A percentile compares a stretch with the other conserved stretches of the same genome.
These are phyloP conservation scores for Podaxis mareebaensis DNA, from an alignment of 768 basidiomycete species.

Conservation along the genomic window DNA sequence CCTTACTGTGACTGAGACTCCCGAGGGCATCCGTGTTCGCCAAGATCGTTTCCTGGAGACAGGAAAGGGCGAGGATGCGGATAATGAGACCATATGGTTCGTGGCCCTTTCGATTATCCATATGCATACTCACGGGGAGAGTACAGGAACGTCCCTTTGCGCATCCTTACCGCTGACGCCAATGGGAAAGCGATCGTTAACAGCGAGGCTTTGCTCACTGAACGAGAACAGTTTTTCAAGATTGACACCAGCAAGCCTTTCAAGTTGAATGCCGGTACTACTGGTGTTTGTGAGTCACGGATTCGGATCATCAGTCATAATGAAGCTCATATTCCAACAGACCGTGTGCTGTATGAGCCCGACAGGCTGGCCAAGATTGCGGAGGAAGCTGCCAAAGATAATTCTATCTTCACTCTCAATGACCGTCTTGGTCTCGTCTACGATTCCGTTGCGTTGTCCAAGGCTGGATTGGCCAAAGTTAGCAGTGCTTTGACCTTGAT, in stretches of 20 bases:
- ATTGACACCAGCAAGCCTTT: slow-evolving; percentile 77
- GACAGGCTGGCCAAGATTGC: slow-evolving; percentile 80
- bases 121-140: slow-evolving; percentile 4
- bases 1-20: slow-evolving; percentile 77
- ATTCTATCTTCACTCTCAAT: slow-evolving; percentile 71
- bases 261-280: slow-evolving; percentile 90
- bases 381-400: slow-evolving; percentile 66
- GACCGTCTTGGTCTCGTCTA: slow-evolving; percentile 90
- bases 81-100: slow-evolving; percentile 88
- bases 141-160: slow-evolving; percentile 78
- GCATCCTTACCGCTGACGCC: slow-evolving; percentile 61
- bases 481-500: slow-evolving; percentile 79
- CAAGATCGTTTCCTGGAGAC: slow-evolving; percentile 94
- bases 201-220: slow-evolving; percentile 61
- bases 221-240: slow-evolving; percentile 65
- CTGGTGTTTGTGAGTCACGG: slow-evolving; percentile 76
- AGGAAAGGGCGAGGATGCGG: slow-evolving; percentile 73
- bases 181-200: slow-evolving; percentile 61
- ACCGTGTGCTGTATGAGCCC: slow-evolving; percentile 84
- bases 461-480: slow-evolving; percentile 76
- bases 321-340: slow-evolving; percentile 34
- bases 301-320: slow-evolving; percentile 3
- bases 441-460: slow-evolving; percentile 78
- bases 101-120: slow-evolving; percentile 5
- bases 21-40: slow-evolving; percentile 70